Evolutionary conservation across 495 filamentous ascomycete species (phyloP).

Genomic region (Ramalina peruviana): DNA sequence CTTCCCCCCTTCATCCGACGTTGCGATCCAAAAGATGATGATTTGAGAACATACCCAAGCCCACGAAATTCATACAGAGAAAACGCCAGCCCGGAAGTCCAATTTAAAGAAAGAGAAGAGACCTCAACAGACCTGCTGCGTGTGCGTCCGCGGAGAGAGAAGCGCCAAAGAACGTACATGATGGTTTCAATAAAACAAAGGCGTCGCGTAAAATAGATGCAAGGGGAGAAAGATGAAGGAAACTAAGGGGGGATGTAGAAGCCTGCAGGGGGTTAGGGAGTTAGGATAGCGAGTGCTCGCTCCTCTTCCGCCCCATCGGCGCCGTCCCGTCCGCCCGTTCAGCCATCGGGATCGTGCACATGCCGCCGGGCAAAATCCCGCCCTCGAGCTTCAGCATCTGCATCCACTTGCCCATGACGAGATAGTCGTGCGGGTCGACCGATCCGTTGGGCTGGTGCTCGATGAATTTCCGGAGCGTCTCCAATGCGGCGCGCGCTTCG

Average conservation of each 20-base stretch:
- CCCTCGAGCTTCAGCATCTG: constrained; percentile 69
- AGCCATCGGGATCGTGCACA: constrained; percentile 52
- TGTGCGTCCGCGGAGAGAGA: constrained; percentile 4
- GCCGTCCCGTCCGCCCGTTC: constrained; percentile 25
- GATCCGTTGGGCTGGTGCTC: constrained; percentile 54
- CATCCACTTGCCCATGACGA: constrained; percentile 71
- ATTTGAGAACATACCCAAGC: too few relatives aligned
- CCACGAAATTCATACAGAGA: too few relatives aligned
- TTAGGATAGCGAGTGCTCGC: constrained; percentile 33
- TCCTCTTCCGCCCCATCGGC: constrained; percentile 38
- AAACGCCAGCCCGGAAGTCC: too few relatives aligned
- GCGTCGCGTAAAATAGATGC: constrained; percentile 12
- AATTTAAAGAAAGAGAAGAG: neutral
- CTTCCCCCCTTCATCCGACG: neutral
- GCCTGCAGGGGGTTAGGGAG: constrained; percentile 14
- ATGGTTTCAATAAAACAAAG: neutral
- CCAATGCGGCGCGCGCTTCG: constrained; percentile 73
- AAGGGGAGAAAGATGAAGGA: constrained; percentile 1
- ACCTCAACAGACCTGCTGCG: neutral
- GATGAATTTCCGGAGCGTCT: constrained; percentile 77
- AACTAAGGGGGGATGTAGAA: constrained; percentile 1
- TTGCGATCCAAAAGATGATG: too few relatives aligned
- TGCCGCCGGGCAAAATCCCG: constrained; percentile 46
- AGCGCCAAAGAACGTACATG: neutral
- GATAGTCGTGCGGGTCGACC: constrained; percentile 69